These are phyloP conservation scores for Thermothelomyces thermophilus DNA, from an alignment of 2,329 filamentous ascomycete genomes.

Conservation along the genomic window DNA sequence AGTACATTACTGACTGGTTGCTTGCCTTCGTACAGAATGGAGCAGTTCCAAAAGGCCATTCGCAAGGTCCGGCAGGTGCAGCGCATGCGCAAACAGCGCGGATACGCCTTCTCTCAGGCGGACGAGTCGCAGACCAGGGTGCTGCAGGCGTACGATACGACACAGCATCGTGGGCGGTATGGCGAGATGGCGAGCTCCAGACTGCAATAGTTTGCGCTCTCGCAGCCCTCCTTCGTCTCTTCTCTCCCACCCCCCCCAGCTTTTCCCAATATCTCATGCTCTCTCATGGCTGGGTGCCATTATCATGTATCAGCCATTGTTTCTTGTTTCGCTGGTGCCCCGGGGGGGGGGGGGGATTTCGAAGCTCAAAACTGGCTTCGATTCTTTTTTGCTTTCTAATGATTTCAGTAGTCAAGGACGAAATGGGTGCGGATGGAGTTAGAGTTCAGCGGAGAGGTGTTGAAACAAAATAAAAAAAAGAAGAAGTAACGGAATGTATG, in stretches of 20 bases:
- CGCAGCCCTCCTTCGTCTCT: no score
- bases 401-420: no score
- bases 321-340: background rate
- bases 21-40: constrained; percentile 59
- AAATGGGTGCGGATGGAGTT: no score
- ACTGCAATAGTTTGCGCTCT: constrained; percentile 15
- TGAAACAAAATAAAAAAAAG: no score
- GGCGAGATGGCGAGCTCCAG: constrained; percentile 72
- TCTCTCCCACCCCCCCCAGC: no score
- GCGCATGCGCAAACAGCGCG: constrained; percentile 97
- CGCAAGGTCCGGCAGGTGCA: constrained; percentile 97
- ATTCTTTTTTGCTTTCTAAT: no score
- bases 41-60: constrained; percentile 99
- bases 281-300: background rate
- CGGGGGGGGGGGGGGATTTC: no score
- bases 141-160: constrained; percentile 96
- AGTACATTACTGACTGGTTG: no score
- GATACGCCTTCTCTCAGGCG: constrained; percentile 95
- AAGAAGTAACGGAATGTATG: no score
- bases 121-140: constrained; percentile 94
- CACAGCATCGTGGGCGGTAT: constrained; percentile 80
- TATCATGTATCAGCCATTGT: background rate
- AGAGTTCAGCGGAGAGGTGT: background rate
- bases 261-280: no score
- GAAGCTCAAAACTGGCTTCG: no score